phyloP scores from a whole-genome alignment of 768 basidiomycete species.

The Tephrocybe sp. region DNA sequence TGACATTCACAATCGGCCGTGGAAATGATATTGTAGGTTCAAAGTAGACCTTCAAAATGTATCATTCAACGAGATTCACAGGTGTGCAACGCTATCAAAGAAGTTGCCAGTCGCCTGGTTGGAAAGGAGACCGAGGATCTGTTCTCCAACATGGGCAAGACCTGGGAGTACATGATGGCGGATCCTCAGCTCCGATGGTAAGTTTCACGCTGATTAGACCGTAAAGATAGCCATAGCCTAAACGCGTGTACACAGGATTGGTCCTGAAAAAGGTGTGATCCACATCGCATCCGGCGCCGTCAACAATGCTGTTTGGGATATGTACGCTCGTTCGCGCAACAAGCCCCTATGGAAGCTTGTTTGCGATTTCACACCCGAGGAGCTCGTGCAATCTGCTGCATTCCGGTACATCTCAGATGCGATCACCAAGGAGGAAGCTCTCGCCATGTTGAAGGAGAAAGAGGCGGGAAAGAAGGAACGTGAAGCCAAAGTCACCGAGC shows the following conservation, averaged over 20 bases:
- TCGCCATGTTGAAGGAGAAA: slow-evolving; percentile 75
- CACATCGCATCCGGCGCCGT: slow-evolving; percentile 88
- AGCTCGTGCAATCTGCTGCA: slow-evolving; percentile 70
- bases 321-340: slow-evolving; percentile 73
- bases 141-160: slow-evolving; percentile 87
- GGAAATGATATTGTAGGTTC: slow-evolving; percentile 87
- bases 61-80: slow-evolving; percentile 21
- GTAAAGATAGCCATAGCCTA: neutral
- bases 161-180: slow-evolving; percentile 83
- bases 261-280: slow-evolving; percentile 95
- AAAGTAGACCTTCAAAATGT: neutral
- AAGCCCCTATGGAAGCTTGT: slow-evolving; percentile 96
- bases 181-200: slow-evolving; percentile 93
- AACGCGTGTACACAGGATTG: slow-evolving; percentile 53
- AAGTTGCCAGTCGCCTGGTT: slow-evolving; percentile 77
- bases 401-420: slow-evolving; percentile 94
- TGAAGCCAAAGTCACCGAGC: slow-evolving; percentile 67
- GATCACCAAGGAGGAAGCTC: slow-evolving; percentile 87
- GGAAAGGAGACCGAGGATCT: slow-evolving; percentile 80
- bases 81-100: slow-evolving; percentile 81
- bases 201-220: neutral
- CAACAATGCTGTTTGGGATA: slow-evolving; percentile 92
- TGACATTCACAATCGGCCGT: slow-evolving; percentile 94
- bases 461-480: slow-evolving; percentile 76
- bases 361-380: slow-evolving; percentile 87